Conservation (phyloP, 352 stramenopile genomes). For the Thalassiosira hispida region DNA sequence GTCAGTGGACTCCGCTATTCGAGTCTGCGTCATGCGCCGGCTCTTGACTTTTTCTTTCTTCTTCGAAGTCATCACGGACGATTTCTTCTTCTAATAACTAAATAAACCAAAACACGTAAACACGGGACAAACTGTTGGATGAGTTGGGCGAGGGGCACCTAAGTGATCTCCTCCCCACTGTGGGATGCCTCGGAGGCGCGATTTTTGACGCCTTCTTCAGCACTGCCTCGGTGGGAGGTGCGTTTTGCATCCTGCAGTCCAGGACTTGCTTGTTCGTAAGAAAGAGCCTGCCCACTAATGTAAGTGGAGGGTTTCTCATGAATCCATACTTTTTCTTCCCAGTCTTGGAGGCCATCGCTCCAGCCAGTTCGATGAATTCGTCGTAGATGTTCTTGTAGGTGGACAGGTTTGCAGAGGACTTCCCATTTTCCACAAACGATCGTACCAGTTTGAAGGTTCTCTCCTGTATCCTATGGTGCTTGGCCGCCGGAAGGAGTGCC, state of each 20-base stretch:
- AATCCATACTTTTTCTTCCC: constrained; percentile 20
- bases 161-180: too few species aligned
- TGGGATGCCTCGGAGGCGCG: too few species aligned
- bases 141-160: too few species aligned
- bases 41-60: too few species aligned
- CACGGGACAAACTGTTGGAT: too few species aligned
- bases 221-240: background rate
- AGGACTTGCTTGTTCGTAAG: background rate
- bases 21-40: too few species aligned
- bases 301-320: background rate
- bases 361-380: background rate
- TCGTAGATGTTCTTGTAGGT: constrained; percentile 4
- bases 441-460: background rate
- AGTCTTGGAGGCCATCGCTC: background rate
- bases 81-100: too few species aligned
- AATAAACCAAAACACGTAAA: too few species aligned
- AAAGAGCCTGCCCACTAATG: background rate
- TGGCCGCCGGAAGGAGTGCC: background rate
- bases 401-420: background rate
- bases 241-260: background rate
- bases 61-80: too few species aligned
- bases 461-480: background rate
- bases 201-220: background rate
- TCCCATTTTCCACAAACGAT: background rate
- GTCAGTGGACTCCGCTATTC: too few species aligned